These are phyloP conservation scores for Colletotrichum lupini DNA, from an alignment of 2,329 filamentous ascomycete genomes.

Conservation along the genomic window DNA sequence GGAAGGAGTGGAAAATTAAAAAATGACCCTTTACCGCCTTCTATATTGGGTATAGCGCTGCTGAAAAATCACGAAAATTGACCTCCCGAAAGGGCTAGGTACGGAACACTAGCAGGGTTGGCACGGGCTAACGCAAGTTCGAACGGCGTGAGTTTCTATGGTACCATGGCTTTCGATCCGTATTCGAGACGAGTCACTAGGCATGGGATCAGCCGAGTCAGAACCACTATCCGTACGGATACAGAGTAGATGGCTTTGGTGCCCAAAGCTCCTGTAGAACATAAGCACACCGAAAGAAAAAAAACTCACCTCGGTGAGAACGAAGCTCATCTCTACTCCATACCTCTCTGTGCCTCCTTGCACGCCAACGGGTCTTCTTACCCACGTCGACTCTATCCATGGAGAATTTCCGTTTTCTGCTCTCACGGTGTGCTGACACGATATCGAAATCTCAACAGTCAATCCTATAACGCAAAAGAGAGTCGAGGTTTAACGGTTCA, in stretches of 20 bases:
- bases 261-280: not conserved
- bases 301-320: not conserved
- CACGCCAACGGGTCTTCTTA: too few relatives aligned
- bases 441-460: not conserved
- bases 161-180: too few relatives aligned
- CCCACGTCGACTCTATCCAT: not conserved
- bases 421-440: not conserved
- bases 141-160: too few relatives aligned
- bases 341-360: too few relatives aligned
- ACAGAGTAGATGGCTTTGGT: not conserved
- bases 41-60: too few relatives aligned
- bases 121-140: too few relatives aligned
- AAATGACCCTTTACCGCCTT: too few relatives aligned
- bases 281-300: not conserved
- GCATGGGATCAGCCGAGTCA: slow-evolving; percentile 14
- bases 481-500: not conserved
- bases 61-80: too few relatives aligned
- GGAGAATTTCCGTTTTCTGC: not conserved
- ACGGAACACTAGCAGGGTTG: too few relatives aligned
- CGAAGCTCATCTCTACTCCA: not conserved
- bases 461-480: not conserved
- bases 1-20: too few relatives aligned
- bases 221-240: not conserved
- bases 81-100: too few relatives aligned
- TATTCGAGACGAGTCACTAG: slow-evolving; percentile 14